A percentile compares a stretch with the other conserved stretches of the same genome.
phyloP scores from a whole-genome alignment of 306 rosid species.

The Prunus dulcis region DNA sequence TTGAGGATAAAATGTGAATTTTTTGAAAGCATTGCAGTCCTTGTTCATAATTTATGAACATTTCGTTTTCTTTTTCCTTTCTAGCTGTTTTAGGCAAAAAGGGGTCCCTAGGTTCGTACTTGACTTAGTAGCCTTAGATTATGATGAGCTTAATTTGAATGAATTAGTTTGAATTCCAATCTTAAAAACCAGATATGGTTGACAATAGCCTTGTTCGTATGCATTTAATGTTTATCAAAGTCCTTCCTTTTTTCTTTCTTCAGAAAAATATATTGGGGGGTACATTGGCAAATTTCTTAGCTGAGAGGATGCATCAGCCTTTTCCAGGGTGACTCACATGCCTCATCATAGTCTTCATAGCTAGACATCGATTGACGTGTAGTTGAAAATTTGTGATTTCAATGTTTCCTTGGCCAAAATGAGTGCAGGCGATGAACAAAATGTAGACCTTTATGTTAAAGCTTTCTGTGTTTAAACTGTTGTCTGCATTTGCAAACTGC shows the following conservation, averaged over 20 bases:
- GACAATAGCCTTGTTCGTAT: background rate
- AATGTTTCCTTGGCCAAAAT: background rate
- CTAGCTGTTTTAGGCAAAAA: background rate
- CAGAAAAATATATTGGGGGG: too few species aligned
- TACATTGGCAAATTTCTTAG: background rate
- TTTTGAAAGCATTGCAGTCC: too few species aligned
- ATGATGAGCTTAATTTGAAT: background rate
- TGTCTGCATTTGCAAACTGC: background rate
- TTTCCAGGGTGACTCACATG: background rate
- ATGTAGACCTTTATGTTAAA: background rate
- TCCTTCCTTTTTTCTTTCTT: background rate
- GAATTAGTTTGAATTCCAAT: background rate
- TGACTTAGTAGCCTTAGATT: too few species aligned
- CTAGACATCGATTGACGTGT: background rate
- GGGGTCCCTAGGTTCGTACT: too few species aligned
- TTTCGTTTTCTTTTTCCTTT: background rate
- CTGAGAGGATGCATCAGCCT: background rate
- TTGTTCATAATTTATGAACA: too few species aligned
- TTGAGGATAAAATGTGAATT: too few species aligned
- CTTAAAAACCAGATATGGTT: background rate
- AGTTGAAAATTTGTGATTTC: background rate
- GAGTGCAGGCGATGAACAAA: background rate
- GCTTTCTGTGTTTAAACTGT: background rate
- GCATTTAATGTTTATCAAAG: background rate
- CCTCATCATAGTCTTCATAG: background rate